Percentiles rank a stretch among this genome's conserved stretches.
Conservation (phyloP, 1,139 yeast species). For the Blastobotrys ciferrii region DNA sequence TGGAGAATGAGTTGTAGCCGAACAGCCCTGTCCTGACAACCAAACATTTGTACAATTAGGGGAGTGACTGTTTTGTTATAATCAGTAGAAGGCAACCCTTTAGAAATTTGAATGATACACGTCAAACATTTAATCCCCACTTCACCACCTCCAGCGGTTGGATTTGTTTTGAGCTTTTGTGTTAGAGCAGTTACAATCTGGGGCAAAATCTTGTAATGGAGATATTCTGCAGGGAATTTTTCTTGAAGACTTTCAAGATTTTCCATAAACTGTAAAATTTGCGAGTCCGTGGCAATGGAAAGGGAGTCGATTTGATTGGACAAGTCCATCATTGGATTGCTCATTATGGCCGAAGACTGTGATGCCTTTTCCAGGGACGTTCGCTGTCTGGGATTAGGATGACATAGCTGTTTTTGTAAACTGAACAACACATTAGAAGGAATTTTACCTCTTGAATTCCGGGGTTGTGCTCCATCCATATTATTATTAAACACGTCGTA, state of each 20-base stretch:
- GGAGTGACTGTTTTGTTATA: conserved; percentile 58
- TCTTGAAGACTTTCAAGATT: conserved; percentile 39
- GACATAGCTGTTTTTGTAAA: conserved; percentile 28
- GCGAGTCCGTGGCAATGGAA: conserved; percentile 48
- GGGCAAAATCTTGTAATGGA: conserved; percentile 66
- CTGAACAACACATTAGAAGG: conserved; percentile 24
- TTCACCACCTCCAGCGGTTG: conserved; percentile 18
- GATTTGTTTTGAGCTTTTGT: not conserved
- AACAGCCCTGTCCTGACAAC: conserved; percentile 70
- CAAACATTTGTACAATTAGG: conserved; percentile 58
- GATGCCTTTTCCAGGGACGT: conserved; percentile 43
- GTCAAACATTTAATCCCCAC: conserved; percentile 29
- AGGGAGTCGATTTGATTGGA: conserved; percentile 53
- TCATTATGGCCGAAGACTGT: conserved; percentile 35
- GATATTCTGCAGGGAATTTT: conserved; percentile 56
- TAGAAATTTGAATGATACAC: conserved; percentile 34
- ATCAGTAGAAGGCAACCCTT: conserved; percentile 40
- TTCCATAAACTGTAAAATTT: conserved; percentile 54
- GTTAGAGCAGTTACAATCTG: conserved; percentile 46
- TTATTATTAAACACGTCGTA: conserved; percentile 45
- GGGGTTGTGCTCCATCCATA: conserved; percentile 15
- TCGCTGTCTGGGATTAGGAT: conserved; percentile 38
- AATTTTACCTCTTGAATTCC: conserved; percentile 23
- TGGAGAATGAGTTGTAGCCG: conserved; percentile 66
- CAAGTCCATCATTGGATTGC: conserved; percentile 42